Evolutionary conservation across 2,329 filamentous ascomycete species (phyloP), one percentile per base, ranked within the genome.

Genomic region (Diaporthe nobilis): DNA sequence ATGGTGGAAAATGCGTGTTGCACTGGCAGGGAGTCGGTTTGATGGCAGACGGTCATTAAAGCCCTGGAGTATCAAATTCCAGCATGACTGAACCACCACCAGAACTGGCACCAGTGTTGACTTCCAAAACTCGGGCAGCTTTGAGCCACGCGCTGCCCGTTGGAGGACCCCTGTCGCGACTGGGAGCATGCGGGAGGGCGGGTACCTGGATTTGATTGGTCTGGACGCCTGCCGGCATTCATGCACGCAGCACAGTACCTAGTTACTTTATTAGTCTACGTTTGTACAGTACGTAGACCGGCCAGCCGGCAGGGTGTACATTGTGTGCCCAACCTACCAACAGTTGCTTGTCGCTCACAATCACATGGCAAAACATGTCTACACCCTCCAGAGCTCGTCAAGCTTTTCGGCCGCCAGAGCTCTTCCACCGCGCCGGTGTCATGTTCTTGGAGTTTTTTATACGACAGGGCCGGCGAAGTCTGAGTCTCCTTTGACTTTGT

Each of bases 131-230:
- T 71, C 57, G 65, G 39, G 65, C 67, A 72, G 73, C 57, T 63
- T 71, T n/a, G 73, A 68, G 67, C 58, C 57, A 65, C 67, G 57
- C 53, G 58, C 57, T 67, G 58, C 25, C 71, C 71, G 71, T 73
- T 65, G 77, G 79, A 78, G 78, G 44, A 71, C 75, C 75, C 75
- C 75, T 74, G 75, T 74, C 75, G 75, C 75, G 75, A 76, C 75
- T 68, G 55, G 55, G 34, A 70, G 71, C 71, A 73, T 73, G 71
- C 60, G 28, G 34, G 55, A 53, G 58, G 10, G 71, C 47, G 55
- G 57, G 71, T 53, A 42, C 55, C 57, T 49, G 71, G 58, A 63
- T 53, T 42, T 73, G 60, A 73, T 73, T 73, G 71, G 71, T 51
- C n/a, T 22, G 5, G 20, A 55, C 22, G 49, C 34, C 65, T 70